Evolutionary conservation across 768 basidiomycete genomes (phyloP).

Genomic region (Chalciporus pseudorubinellus): DNA sequence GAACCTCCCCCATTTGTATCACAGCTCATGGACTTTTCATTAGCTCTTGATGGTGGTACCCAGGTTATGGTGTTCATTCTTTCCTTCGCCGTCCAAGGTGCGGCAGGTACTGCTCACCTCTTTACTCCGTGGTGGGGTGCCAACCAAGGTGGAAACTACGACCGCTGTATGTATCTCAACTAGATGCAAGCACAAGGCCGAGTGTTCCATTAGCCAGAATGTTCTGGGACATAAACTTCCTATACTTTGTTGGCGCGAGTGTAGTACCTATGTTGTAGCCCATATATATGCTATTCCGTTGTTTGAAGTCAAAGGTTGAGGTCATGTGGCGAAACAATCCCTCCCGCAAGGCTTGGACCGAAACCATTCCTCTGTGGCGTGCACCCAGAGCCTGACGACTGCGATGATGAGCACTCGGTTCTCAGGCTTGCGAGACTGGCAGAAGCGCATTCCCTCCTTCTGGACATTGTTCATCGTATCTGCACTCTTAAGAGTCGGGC

Average conservation of each 20-base stretch:
- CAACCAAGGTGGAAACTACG: slow-evolving; percentile 47
- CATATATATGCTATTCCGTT: neutral
- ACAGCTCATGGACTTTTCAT: neutral
- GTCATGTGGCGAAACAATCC: too few relatives aligned
- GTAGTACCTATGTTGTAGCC: too few relatives aligned
- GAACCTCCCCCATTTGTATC: neutral
- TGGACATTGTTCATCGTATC: slow-evolving; percentile 52
- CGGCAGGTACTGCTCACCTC: slow-evolving; percentile 44
- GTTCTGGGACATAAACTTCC: too few relatives aligned
- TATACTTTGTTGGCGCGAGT: too few relatives aligned
- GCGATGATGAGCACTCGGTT: slow-evolving; percentile 1
- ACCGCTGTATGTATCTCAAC: slow-evolving; percentile 19
- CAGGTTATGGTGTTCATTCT: slow-evolving; percentile 57
- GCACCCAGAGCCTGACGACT: neutral
- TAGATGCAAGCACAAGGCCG: neutral
- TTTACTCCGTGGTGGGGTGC: slow-evolving; percentile 64
- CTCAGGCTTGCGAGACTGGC: slow-evolving; percentile 8
- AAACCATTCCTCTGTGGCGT: too few relatives aligned
- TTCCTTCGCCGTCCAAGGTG: slow-evolving; percentile 51
- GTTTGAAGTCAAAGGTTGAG: too few relatives aligned
- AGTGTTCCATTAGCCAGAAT: too few relatives aligned
- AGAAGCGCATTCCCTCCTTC: slow-evolving; percentile 37
- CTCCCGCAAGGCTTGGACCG: too few relatives aligned
- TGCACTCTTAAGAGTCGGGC: slow-evolving; percentile 55
- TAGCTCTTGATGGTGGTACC: slow-evolving; percentile 38